phyloP scores from a whole-genome alignment of 2,329 filamentous ascomycete species.

The Camillea tinctor region DNA sequence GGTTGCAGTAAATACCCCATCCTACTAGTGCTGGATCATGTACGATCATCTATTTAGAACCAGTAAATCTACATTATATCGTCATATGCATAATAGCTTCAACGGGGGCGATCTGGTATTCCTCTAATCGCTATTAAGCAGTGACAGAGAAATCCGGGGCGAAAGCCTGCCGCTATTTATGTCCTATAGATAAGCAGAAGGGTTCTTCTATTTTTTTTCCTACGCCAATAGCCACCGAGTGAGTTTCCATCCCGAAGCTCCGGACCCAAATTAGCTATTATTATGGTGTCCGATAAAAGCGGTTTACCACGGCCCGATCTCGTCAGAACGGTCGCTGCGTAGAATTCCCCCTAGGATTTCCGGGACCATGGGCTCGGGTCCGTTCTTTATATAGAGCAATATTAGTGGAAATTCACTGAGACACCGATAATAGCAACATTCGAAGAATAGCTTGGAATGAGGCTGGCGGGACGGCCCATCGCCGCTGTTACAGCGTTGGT shows the following conservation, averaged over 20 bases:
- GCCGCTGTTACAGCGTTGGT: not conserved
- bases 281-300: not conserved
- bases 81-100: not conserved
- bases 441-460: not conserved
- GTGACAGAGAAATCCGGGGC: not conserved
- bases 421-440: not conserved
- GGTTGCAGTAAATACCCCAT: not conserved
- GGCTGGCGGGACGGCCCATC: not conserved
- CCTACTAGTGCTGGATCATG: not conserved
- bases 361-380: not conserved
- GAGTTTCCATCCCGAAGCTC: too few species aligned
- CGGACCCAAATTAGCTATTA: too few species aligned
- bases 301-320: not conserved
- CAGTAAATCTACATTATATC: not conserved
- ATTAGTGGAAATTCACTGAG: too few species aligned
- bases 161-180: not conserved
- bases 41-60: not conserved
- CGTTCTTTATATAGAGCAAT: not conserved
- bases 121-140: not conserved
- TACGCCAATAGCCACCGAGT: not conserved
- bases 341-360: too few species aligned
- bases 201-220: not conserved
- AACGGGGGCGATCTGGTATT: not conserved
- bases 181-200: not conserved
- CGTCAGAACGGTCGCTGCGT: too few species aligned